Percentiles rank a stretch among this genome's conserved stretches.
Evolutionary conservation across 805 yeast species (phyloP).

Genomic region (Torulaspora microellipsoides): DNA sequence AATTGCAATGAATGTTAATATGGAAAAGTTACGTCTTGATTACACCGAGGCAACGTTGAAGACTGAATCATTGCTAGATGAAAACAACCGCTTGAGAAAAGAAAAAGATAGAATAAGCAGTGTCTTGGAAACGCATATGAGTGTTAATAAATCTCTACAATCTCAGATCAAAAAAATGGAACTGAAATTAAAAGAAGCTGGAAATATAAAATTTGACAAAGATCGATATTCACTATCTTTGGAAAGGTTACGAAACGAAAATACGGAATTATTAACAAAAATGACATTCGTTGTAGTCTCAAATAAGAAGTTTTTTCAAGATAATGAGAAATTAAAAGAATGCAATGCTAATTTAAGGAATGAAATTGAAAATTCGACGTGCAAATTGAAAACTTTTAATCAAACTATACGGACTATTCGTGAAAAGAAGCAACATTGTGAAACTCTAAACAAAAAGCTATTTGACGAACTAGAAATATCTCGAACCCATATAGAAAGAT

Average conservation of each 20-base stretch:
- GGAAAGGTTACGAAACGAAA: slow-evolving; percentile 2
- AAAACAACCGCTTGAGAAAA: slow-evolving; percentile 2
- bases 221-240: slow-evolving; percentile 1
- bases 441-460: slow-evolving; percentile 1
- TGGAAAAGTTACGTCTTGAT: slow-evolving; percentile 3
- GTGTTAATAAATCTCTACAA: neutral
- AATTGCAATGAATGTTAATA: neutral
- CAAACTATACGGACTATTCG: neutral
- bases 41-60: slow-evolving; percentile 1
- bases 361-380: neutral
- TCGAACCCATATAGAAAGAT: neutral
- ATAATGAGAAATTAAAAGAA: slow-evolving; percentile 1
- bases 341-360: neutral
- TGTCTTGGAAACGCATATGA: slow-evolving; percentile 1
- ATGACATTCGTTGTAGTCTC: neutral
- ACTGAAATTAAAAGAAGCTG: neutral
- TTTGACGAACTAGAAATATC: neutral
- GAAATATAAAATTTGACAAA: neutral
- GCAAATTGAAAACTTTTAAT: neutral
- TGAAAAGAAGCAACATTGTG: neutral
- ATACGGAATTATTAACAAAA: neutral
- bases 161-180: slow-evolving; percentile 2
- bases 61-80: neutral
- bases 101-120: neutral
- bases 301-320: neutral